phyloP scores from a whole-genome alignment of 2,329 filamentous ascomycete genomes.

The Trichoderma koningiopsis region DNA sequence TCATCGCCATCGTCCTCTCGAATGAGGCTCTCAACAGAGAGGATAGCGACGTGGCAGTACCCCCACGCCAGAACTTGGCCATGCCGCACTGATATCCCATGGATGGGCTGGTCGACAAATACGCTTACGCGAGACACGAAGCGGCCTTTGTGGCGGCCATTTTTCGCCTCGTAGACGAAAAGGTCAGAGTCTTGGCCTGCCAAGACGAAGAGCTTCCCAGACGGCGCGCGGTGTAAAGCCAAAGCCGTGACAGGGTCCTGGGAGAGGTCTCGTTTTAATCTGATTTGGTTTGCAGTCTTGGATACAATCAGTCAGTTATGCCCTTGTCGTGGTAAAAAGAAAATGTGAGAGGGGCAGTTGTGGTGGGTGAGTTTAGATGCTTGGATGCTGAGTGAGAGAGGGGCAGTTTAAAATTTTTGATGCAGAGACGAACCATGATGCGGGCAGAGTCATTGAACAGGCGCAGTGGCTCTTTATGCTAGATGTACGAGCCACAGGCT shows the following conservation, averaged over 20 bases:
- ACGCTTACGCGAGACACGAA: slow-evolving; percentile 51
- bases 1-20: slow-evolving; percentile 23
- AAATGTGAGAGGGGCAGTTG: neutral
- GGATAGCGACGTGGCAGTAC: slow-evolving; percentile 56
- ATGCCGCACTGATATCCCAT: slow-evolving; percentile 63
- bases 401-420: slow-evolving; percentile 1
- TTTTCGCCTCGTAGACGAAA: slow-evolving; percentile 51
- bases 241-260: slow-evolving; percentile 63
- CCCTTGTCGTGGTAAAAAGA: neutral
- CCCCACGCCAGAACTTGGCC: slow-evolving; percentile 68
- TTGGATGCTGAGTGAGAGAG: slow-evolving; percentile 2
- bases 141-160: slow-evolving; percentile 35
- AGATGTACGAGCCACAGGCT: neutral
- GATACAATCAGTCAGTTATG: neutral
- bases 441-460: no score
- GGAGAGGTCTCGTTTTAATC: slow-evolving; percentile 42
- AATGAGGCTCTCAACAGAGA: slow-evolving; percentile 36
- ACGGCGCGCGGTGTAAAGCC: slow-evolving; percentile 48
- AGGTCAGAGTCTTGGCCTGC: slow-evolving; percentile 63
- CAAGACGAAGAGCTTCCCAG: slow-evolving; percentile 49
- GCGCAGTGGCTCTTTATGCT: neutral
- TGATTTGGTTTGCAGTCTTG: slow-evolving; percentile 25
- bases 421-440: slow-evolving; percentile 19
- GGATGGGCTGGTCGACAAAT: slow-evolving; percentile 71
- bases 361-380: neutral